phyloP scores from a whole-genome alignment of 2,329 filamentous ascomycete genomes.

The Pseudocercospora ulei region DNA sequence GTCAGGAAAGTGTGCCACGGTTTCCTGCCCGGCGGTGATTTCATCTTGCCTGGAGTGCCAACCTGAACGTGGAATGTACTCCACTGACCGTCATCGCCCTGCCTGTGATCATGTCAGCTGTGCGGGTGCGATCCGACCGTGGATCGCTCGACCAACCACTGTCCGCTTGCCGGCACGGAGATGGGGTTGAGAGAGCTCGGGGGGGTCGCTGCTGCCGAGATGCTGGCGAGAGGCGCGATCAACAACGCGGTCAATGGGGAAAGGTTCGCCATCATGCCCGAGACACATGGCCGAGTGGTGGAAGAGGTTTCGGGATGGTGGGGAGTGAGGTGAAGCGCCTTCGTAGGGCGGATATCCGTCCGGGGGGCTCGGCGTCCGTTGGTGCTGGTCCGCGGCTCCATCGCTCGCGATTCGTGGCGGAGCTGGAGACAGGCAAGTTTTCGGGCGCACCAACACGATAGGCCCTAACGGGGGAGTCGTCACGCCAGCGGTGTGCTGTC shows the following conservation, averaged over 20 bases:
- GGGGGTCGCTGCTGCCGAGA: constrained; percentile 1
- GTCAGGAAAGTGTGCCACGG: no score
- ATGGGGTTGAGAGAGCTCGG: constrained; percentile 5
- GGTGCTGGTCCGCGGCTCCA: no score
- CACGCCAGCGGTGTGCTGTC: neutral
- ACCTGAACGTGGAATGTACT: constrained; percentile 11
- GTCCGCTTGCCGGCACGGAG: constrained; percentile 9
- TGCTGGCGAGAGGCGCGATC: neutral
- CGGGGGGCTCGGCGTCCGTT: neutral
- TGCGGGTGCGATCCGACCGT: neutral
- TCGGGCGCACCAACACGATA: constrained; percentile 1
- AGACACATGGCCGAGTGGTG: constrained; percentile 2
- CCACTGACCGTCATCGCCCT: constrained; percentile 13
- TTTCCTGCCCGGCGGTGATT: no score
- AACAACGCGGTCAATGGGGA: neutral
- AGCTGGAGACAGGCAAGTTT: constrained; percentile 3
- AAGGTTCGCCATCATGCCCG: neutral
- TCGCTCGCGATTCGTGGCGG: no score
- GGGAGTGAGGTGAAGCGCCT: neutral
- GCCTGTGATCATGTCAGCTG: constrained; percentile 5
- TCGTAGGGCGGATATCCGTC: constrained; percentile 1
- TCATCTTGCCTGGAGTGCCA: constrained; percentile 6
- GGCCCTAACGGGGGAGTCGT: neutral
- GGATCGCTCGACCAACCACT: neutral
- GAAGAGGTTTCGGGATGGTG: neutral